Percentiles rank a stretch among this genome's conserved stretches.
phyloP scores from a whole-genome alignment of 176 grass and related monocot species.

The Aegilops sharonensis region DNA sequence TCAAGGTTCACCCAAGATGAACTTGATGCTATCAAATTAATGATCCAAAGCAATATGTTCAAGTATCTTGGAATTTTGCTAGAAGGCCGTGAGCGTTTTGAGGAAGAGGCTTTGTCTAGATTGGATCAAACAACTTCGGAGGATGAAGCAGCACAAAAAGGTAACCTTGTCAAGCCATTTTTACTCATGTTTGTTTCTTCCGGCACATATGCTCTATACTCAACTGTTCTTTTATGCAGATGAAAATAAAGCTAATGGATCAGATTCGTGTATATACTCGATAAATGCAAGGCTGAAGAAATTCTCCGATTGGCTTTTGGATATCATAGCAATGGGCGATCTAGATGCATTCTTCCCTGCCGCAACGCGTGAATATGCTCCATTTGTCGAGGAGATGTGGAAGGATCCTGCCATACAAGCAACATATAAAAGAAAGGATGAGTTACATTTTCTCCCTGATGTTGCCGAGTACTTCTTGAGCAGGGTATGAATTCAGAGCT shows the following conservation, averaged over 20 bases:
- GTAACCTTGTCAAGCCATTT: conserved; percentile 35
- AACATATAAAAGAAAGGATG: conserved; percentile 87
- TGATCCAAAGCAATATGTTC: conserved; percentile 99
- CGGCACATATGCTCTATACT: not conserved
- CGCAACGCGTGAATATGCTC: conserved; percentile 94
- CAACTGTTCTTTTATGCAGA: conserved; percentile 44
- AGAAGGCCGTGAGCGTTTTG: conserved; percentile 86
- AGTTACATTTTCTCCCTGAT: conserved; percentile 86
- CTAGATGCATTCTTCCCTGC: conserved; percentile 97
- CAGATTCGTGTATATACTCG: conserved; percentile 72
- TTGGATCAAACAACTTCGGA: conserved; percentile 15
- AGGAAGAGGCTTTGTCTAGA: conserved; percentile 80
- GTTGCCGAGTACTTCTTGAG: conserved; percentile 86
- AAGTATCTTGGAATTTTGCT: conserved; percentile 96
- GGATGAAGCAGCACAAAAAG: conserved; percentile 38
- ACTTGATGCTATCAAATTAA: conserved; percentile 85
- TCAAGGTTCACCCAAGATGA: conserved; percentile 77
- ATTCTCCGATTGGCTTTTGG: conserved; percentile 98
- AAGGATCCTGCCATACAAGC: conserved; percentile 81
- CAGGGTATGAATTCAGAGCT: conserved; percentile 49
- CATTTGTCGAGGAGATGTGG: conserved; percentile 94
- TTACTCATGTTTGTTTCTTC: not conserved
- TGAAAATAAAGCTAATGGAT: conserved; percentile 46
- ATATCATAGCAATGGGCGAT: conserved; percentile 96
- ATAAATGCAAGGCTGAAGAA: conserved; percentile 89